A percentile compares a stretch with the other conserved stretches of the same genome.
phyloP scores from a whole-genome alignment of 169 alveolate species.

The Babesia sp. region DNA sequence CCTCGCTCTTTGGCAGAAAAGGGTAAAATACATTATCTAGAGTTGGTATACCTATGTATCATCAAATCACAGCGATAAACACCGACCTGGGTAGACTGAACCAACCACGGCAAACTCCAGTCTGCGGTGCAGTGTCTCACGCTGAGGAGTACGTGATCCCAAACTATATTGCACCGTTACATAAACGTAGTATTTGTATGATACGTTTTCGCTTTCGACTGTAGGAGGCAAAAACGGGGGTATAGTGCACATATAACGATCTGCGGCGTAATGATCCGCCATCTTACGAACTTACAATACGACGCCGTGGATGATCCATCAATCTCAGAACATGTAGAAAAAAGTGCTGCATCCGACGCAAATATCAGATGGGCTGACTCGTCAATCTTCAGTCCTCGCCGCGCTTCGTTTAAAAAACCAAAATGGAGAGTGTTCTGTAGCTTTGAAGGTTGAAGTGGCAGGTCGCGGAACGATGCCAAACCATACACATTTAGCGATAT shows the following conservation, averaged over 20 bases:
- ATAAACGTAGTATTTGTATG: constrained; percentile 53
- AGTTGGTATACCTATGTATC: constrained; percentile 38
- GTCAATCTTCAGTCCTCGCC: constrained; percentile 6
- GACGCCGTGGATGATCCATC: constrained; percentile 11
- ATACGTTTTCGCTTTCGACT: constrained; percentile 35
- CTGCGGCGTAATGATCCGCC: not conserved
- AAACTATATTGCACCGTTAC: constrained; percentile 45
- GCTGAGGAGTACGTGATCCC: not conserved
- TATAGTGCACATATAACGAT: constrained; percentile 41
- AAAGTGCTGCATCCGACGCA: constrained; percentile 50
- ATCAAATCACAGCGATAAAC: no score
- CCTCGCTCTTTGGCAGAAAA: constrained; percentile 44
- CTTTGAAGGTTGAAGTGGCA: not conserved
- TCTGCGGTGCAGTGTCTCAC: constrained; percentile 13
- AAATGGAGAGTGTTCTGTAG: constrained; percentile 44
- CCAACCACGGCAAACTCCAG: constrained; percentile 50
- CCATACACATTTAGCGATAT: constrained; percentile 57
- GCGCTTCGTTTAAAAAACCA: constrained; percentile 38
- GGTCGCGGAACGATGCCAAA: constrained; percentile 7
- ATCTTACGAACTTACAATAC: constrained; percentile 35
- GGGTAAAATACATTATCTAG: constrained; percentile 46
- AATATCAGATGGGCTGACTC: constrained; percentile 40
- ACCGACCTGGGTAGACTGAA: constrained; percentile 54
- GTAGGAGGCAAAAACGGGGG: constrained; percentile 69
- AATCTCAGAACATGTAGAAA: constrained; percentile 38